Percentiles rank a stretch among this genome's conserved stretches.
These are phyloP conservation scores for Ganoderma resinaceum DNA, from an alignment of 1,284 basidiomycete genomes.

Conservation along the genomic window DNA sequence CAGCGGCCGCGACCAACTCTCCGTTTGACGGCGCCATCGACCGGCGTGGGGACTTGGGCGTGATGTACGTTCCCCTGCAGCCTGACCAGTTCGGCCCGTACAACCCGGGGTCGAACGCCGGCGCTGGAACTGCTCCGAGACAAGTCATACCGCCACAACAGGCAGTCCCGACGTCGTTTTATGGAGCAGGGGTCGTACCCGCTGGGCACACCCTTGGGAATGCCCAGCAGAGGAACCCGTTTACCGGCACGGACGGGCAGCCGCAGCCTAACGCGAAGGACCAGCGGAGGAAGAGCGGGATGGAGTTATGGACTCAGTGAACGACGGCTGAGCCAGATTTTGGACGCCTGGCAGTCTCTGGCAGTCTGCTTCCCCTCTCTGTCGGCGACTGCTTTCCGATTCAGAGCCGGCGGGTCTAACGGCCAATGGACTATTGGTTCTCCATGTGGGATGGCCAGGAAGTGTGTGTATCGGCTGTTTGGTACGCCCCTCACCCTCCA, in stretches of 20 bases:
- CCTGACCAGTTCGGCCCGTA: slow-evolving; percentile 77
- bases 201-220: slow-evolving; percentile 48
- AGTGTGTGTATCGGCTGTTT: not conserved
- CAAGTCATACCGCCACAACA: slow-evolving; percentile 58
- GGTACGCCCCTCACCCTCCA: slow-evolving; percentile 4
- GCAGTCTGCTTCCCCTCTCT: not conserved
- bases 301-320: slow-evolving; percentile 82
- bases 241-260: slow-evolving; percentile 50
- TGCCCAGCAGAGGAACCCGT: slow-evolving; percentile 64
- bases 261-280: slow-evolving; percentile 57
- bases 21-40: slow-evolving; percentile 64
- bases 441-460: not conserved
- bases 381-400: not conserved
- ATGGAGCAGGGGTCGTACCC: slow-evolving; percentile 66
- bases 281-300: slow-evolving; percentile 66
- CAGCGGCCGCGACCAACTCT: slow-evolving; percentile 39
- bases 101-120: slow-evolving; percentile 42
- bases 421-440: slow-evolving; percentile 6
- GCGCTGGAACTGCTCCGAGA: slow-evolving; percentile 41
- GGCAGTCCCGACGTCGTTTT: slow-evolving; percentile 67
- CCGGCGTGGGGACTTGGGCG: slow-evolving; percentile 67
- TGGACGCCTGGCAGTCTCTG: not conserved
- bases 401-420: slow-evolving; percentile 8
- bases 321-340: slow-evolving; percentile 5
- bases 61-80: slow-evolving; percentile 79